Conservation (phyloP, 2,329 filamentous ascomycete genomes). For the Colletotrichum lini region DNA sequence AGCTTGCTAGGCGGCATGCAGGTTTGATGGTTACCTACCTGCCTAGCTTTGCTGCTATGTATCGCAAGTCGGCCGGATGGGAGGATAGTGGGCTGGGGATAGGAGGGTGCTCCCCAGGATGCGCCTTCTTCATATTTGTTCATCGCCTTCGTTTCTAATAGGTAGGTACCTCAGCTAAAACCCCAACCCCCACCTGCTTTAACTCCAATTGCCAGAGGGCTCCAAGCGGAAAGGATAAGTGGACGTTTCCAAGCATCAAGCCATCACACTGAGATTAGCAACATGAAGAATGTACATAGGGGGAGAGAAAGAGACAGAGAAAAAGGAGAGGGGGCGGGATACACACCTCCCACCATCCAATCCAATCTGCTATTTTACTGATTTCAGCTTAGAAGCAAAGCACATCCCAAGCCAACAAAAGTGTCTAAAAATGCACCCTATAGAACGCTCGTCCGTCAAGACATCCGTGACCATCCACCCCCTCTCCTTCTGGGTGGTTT, state of each 20-base stretch:
- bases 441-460: slow-evolving; percentile 33
- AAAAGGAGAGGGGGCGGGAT: too few species aligned
- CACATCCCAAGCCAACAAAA: slow-evolving; percentile 10
- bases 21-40: slow-evolving; percentile 30
- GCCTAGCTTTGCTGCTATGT: slow-evolving; percentile 1
- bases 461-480: slow-evolving; percentile 23
- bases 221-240: neutral
- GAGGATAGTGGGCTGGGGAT: slow-evolving; percentile 5
- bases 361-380: slow-evolving; percentile 1
- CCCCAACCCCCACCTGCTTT: slow-evolving; percentile 31
- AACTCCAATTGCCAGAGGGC: slow-evolving; percentile 12
- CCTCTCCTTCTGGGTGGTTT: slow-evolving; percentile 17
- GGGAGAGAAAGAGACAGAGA: neutral
- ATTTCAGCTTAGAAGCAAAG: slow-evolving; percentile 3
- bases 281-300: too few species aligned
- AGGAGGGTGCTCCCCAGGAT: slow-evolving; percentile 3
- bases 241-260: neutral
- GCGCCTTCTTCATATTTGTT: slow-evolving; percentile 10
- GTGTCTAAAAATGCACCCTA: slow-evolving; percentile 31
- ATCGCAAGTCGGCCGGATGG: slow-evolving; percentile 17
- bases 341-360: neutral
- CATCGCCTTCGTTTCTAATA: slow-evolving; percentile 10
- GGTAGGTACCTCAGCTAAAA: slow-evolving; percentile 11
- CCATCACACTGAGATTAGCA: neutral
- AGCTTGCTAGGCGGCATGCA: slow-evolving; percentile 13